Base-by-base conservation (phyloP, 2,329 filamentous ascomycete genomes). In the Monosporascus ibericus region DNA sequence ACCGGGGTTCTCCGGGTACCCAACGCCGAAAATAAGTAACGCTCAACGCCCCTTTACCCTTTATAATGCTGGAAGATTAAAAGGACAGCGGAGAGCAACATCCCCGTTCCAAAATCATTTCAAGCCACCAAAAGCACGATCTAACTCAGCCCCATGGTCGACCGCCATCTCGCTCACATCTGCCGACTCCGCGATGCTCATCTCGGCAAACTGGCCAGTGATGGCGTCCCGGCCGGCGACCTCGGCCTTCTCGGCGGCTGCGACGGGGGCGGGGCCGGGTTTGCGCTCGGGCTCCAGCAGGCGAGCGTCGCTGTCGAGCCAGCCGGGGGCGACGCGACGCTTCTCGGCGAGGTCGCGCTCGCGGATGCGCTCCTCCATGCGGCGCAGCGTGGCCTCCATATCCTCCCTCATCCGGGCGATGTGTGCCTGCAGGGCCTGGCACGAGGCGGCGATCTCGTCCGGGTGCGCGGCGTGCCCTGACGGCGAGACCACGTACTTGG, bases 391-490 rank as follows among this genome's bases (percentile, higher is more conserved):
- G 37, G 75, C 73, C 56, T 87, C 80, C 2, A 88, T 88, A 37
- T 89, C 85, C 3, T 78, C 76, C 58, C 86, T 80, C 58, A 89
- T 77, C 59, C 84, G 82, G 25, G 82, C 74, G 14, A 99, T 76
- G 69, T 96, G 89, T 1, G 82, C 79, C 60, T 88, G 84, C 42
- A 99, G 79, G 7, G 87, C 85, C 56, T 81, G 80, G 72, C 92
- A 96, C 24, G 90, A 91, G 15, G 84, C 80, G 20, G 92, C 79
- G 63, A 99, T 95, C 60, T 92, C 86, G 62, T 91, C 84, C 1
- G 94, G 91, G 61, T 95, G 89, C 5, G 92, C 90, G 46, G 90
- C 85, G 66, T 92, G 88, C 30, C 88, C 90, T 0, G 89, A 86
- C 11, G 79, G 75, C 3, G 91, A 92, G 50, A 88, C 76, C 22